Base-by-base conservation (phyloP, 352 stramenopile genomes). In the Phytophthora pluvialis region DNA sequence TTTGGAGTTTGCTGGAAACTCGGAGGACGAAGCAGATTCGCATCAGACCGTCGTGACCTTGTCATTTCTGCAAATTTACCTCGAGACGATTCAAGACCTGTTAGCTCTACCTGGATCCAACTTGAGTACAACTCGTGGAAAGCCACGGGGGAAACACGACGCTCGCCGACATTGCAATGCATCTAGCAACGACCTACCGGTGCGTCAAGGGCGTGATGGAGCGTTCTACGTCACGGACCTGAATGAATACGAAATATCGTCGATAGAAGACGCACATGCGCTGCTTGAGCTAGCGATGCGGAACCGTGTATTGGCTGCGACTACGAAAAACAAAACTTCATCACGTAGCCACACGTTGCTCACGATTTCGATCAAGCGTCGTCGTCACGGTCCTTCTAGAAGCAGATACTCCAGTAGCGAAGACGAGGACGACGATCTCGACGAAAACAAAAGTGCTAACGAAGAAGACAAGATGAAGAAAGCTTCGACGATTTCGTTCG, bases 51-150 rank as follows among this genome's bases (percentile, higher is more conserved):
- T 78, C 1, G 60, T 78, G 36, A 71, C 66, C 9, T 78, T 93
- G 64, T 87, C 76, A 13, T 91, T 91, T 47, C 44, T 90, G 18
- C 81, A 91, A 49, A 93, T 93, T 62, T 91, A 93, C 35, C 75
- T 93, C n/a, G 81, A 91, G 46, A 86, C 61, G 8, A 72, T 93
- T 43, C 78, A 93, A 67, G 81, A 93, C 47, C 58, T 90, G 28
- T 40, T 90, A 9, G 65, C 74, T 10, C 53, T 80, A 8, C 44
- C 71, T 5, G n/a, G 60, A 18, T 32, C 59, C 3, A 31, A 25
- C 9, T 65, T 40, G 3, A 31, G 33, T 58, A 25, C 21, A 35
- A 45, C 21, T 28, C 57, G 18, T 44, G 56, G 18, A n/a, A 57
- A 47, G 11, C 11, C 40, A 18, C 21, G 33, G 40, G 38, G 43